phyloP scores from a whole-genome alignment of 805 yeast genomes.

The Candida stauntonica region DNA sequence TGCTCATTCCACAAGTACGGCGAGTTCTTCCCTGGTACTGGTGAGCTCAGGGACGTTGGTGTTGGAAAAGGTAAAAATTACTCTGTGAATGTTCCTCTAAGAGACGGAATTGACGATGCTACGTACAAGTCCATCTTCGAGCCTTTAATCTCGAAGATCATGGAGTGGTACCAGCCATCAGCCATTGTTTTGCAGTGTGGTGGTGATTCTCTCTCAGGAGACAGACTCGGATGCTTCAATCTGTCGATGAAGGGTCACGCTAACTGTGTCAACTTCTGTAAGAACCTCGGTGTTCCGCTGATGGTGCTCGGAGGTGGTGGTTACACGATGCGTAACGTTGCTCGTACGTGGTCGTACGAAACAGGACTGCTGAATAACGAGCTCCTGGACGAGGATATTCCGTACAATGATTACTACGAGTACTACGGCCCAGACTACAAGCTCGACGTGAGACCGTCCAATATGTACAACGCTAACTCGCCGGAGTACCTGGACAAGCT shows the following conservation, averaged over 20 bases:
- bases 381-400: constrained; percentile 62
- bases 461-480: constrained; percentile 94
- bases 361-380: constrained; percentile 83
- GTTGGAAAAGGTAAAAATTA: constrained; percentile 81
- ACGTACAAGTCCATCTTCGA: constrained; percentile 76
- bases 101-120: constrained; percentile 92
- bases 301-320: constrained; percentile 98
- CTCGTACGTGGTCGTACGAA: constrained; percentile 93
- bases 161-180: constrained; percentile 89
- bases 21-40: constrained; percentile 92
- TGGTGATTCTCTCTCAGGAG: constrained; percentile 95
- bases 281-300: constrained; percentile 81
- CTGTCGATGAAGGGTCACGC: constrained; percentile 93
- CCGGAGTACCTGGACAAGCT: constrained; percentile 89
- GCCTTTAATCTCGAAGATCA: constrained; percentile 73
- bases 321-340: constrained; percentile 94
- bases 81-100: constrained; percentile 78
- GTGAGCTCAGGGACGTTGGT: constrained; percentile 79
- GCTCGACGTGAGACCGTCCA: constrained; percentile 89
- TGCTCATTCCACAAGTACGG: constrained; percentile 90
- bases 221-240: constrained; percentile 92
- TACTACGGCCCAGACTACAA: constrained; percentile 97
- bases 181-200: constrained; percentile 98
- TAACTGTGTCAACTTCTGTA: constrained; percentile 86
- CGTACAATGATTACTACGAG: constrained; percentile 87